Percentiles rank a stretch among this genome's conserved stretches.
phyloP scores from a whole-genome alignment of 2,329 filamentous ascomycete genomes.

The Fusarium goolgardi region DNA sequence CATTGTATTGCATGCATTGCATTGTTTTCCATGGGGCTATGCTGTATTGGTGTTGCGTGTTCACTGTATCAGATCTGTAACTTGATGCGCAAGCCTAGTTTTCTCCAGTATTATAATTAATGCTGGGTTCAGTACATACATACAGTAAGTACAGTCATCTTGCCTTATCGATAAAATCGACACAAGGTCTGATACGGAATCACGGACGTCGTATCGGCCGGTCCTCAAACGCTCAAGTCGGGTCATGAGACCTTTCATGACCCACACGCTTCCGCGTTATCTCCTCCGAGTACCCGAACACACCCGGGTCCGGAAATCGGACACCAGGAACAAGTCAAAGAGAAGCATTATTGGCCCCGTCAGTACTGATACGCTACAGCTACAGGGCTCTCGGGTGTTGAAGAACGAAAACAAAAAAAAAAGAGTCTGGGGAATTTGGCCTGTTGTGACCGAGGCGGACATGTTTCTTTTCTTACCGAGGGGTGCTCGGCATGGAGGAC shows the following conservation, averaged over 20 bases:
- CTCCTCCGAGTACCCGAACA: slow-evolving; percentile 27
- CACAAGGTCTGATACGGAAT: slow-evolving; percentile 33
- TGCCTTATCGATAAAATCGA: slow-evolving; percentile 28
- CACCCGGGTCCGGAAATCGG: slow-evolving; percentile 39
- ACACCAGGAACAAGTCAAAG: slow-evolving; percentile 24
- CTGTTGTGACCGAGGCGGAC: slow-evolving; percentile 25
- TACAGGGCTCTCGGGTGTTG: slow-evolving; percentile 7
- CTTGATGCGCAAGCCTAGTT: slow-evolving; percentile 25
- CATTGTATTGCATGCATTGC: neutral
- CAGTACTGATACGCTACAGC: neutral
- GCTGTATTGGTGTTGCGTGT: slow-evolving; percentile 25
- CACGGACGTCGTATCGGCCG: slow-evolving; percentile 36
- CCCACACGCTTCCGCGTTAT: slow-evolving; percentile 44
- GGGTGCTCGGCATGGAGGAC: slow-evolving; percentile 11
- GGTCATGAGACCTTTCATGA: slow-evolving; percentile 36
- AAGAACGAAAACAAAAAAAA: neutral
- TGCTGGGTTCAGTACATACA: neutral
- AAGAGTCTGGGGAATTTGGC: slow-evolving; percentile 34
- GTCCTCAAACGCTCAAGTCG: slow-evolving; percentile 14
- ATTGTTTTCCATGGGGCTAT: slow-evolving; percentile 11
- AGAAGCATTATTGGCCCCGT: slow-evolving; percentile 26
- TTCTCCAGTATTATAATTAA: slow-evolving; percentile 7
- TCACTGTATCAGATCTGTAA: slow-evolving; percentile 26
- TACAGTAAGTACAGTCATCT: no score
- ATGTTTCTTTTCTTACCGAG: slow-evolving; percentile 20